These are phyloP conservation scores for Xylaria polymorpha DNA, from an alignment of 2,329 filamentous ascomycete genomes.

Conservation along the genomic window DNA sequence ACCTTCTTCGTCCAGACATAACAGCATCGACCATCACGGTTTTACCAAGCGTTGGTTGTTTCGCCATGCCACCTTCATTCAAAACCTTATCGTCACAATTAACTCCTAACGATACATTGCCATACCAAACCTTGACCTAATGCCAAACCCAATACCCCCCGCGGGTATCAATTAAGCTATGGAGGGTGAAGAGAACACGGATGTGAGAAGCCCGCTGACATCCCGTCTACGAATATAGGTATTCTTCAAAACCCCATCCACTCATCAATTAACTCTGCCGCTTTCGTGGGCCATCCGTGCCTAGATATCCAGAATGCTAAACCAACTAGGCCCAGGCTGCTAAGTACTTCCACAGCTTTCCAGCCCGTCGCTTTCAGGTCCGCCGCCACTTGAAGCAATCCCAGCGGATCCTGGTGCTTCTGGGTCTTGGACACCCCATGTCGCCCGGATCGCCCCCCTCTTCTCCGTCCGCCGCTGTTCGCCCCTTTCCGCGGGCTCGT, in stretches of 20 bases:
- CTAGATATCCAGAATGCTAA: constrained; percentile 71
- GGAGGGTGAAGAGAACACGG: not conserved
- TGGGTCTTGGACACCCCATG: constrained; percentile 39
- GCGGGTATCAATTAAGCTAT: not conserved
- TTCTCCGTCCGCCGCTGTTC: constrained; percentile 43
- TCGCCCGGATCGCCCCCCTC: constrained; percentile 25
- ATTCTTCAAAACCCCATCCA: constrained; percentile 47
- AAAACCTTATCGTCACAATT: not conserved
- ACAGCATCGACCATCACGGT: no score
- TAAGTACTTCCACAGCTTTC: constrained; percentile 77
- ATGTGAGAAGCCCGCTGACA: not conserved
- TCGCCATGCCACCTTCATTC: not conserved
- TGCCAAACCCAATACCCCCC: not conserved
- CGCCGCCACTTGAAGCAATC: constrained; percentile 76
- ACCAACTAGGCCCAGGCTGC: constrained; percentile 78
- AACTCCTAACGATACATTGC: not conserved
- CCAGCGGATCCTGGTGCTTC: constrained; percentile 78
- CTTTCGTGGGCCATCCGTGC: constrained; percentile 53
- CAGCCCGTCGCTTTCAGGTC: constrained; percentile 73
- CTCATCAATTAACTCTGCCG: constrained; percentile 45
- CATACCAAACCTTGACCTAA: not conserved
- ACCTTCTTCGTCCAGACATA: no score
- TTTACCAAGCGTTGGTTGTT: no score
- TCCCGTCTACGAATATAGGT: constrained; percentile 21
- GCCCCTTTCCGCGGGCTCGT: constrained; percentile 53